These are phyloP conservation scores for Didymosphaeria variabile DNA, from an alignment of 2,329 filamentous ascomycete genomes.

Conservation along the genomic window DNA sequence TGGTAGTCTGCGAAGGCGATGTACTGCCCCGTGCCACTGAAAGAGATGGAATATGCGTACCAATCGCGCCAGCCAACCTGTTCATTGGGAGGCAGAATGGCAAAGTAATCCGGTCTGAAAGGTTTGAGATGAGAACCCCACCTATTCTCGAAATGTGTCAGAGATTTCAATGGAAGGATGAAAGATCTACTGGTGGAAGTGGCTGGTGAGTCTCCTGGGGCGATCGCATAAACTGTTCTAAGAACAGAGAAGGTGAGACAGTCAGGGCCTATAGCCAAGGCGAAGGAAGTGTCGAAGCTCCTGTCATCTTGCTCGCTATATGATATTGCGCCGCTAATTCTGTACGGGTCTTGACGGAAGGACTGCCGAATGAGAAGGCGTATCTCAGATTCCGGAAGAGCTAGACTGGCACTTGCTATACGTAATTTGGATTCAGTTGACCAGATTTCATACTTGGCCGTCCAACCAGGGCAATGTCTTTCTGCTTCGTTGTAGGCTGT, in stretches of 20 bases:
- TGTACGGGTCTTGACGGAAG: background rate
- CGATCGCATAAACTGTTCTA: background rate
- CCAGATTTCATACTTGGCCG: background rate
- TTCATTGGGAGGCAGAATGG: background rate
- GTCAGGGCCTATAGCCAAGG: background rate
- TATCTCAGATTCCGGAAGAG: background rate
- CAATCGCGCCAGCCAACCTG: background rate
- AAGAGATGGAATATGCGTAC: background rate
- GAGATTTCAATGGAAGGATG: background rate
- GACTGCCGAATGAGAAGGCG: background rate
- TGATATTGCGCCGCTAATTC: background rate
- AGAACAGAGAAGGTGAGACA: background rate
- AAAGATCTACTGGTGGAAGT: background rate
- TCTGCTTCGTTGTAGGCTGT: background rate
- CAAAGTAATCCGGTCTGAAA: background rate
- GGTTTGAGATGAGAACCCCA: background rate
- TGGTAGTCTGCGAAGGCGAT: background rate
- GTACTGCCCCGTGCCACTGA: background rate
- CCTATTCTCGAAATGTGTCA: background rate
- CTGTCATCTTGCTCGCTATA: background rate
- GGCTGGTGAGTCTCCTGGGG: background rate
- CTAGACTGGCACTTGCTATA: background rate
- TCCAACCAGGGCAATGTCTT: background rate
- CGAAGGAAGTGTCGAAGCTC: background rate
- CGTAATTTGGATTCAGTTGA: background rate